These are phyloP conservation scores for Jaminaea rosea DNA, from an alignment of 1,284 basidiomycete genomes.

Conservation along the genomic window DNA sequence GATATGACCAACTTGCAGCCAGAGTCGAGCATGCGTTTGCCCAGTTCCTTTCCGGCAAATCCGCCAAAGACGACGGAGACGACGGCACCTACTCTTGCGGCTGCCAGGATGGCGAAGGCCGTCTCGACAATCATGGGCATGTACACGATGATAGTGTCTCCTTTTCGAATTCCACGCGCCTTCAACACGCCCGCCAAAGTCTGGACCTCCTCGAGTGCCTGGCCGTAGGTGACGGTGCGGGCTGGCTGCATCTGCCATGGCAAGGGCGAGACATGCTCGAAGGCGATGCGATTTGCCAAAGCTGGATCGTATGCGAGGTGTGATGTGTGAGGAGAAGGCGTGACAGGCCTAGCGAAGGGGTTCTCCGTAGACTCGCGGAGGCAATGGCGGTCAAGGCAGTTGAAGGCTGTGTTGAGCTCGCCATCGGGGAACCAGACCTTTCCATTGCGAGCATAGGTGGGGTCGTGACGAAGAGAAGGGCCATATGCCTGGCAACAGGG, in stretches of 20 bases:
- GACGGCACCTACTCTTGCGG: conserved; percentile 39
- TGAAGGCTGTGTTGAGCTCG: conserved; percentile 26
- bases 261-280: conserved; percentile 33
- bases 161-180: conserved; percentile 28
- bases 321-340: conserved; percentile 24
- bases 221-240: conserved; percentile 27
- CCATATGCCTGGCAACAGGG: conserved; percentile 28
- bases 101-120: conserved; percentile 39
- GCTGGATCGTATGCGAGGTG: conserved; percentile 20
- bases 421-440: conserved; percentile 34
- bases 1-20: conserved; percentile 29
- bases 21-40: conserved; percentile 39
- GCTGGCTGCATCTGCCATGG: conserved; percentile 23
- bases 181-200: conserved; percentile 34
- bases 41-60: conserved; percentile 37
- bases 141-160: conserved; percentile 37
- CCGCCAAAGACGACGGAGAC: conserved; percentile 46
- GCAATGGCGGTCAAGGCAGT: conserved; percentile 20
- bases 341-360: conserved; percentile 15
- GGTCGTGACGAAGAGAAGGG: conserved; percentile 5
- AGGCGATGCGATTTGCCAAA: conserved; percentile 16
- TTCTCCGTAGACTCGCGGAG: conserved; percentile 14
- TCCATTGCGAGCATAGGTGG: conserved; percentile 14
- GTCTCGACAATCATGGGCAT: conserved; percentile 45
- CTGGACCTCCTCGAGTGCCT: conserved; percentile 33